Base-by-base conservation (phyloP, 2,329 filamentous ascomycete species). In the Sporothrix pallida region DNA sequence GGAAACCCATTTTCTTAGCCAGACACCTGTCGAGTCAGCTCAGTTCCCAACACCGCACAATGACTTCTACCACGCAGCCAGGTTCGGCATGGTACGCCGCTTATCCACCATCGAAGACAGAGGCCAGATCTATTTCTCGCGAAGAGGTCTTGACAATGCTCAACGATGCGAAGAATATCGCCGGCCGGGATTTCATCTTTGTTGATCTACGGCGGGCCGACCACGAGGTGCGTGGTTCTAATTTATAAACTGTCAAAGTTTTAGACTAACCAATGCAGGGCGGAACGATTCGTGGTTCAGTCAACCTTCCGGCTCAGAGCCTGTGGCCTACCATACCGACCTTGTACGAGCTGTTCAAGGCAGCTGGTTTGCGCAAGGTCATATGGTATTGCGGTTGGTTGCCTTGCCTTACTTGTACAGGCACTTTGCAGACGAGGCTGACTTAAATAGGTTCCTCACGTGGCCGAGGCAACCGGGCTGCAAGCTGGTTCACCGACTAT, bases 401-500 rank as follows among this genome's bases (percentile, higher is more conserved):
- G 31, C 17, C 15, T 46, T 46, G 9, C 37, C 9, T 65, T 44
- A 48, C 44, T 48, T 48, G 44, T 50, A 50, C 48, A 50, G 48
- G 13, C 48, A 46, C 60, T 44, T 42, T 70, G 46, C 15, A 12
- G 54, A 58, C 5, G 54, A 23, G 5, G 54, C 54, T 58, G 54
- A 58, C 54, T 23, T 58, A 23, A 8, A 26, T 71, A 90, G 88
- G 85, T 2, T 89, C 88, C 1, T 89, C 86, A 2, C 76, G 76
- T 2, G 88, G 87, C 4, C 85, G 88, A 2, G 88, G 87, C 3
- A 85, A 82, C 2, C 83, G 88, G 23, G 84, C 86, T 2, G 87
- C 86, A 1, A 83, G 82, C 7, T 90, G 87, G 87, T 86, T 90
- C 77, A 81, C 81, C 3, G 88, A 90, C 77, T 82, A 87, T 73